Conservation (phyloP, 148 eudicot species). For the Dianthus caryophyllus region DNA sequence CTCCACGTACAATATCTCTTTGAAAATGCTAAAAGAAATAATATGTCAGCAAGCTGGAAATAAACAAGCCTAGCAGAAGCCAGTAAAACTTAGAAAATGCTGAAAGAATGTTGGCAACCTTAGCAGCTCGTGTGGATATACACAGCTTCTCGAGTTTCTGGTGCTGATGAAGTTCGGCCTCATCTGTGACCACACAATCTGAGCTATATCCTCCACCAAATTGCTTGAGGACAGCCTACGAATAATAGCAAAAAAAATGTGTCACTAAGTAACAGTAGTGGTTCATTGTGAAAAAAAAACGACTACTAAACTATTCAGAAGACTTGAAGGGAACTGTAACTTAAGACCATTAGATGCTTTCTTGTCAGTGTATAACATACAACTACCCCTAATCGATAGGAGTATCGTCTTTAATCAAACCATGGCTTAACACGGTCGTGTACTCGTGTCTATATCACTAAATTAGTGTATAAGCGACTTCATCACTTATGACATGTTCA, state of each 20-base stretch:
- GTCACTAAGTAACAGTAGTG: background rate
- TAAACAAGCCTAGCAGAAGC: background rate
- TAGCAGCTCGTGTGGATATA: conserved; percentile 91
- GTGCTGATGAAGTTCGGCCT: conserved; percentile 72
- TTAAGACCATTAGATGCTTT: background rate
- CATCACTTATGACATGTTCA: too few species aligned
- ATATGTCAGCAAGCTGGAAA: conserved; percentile 9
- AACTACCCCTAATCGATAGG: background rate
- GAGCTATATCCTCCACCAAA: conserved; percentile 86
- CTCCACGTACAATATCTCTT: conserved; percentile 96
- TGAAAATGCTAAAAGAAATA: conserved; percentile 69
- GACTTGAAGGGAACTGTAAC: background rate
- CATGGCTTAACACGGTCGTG: background rate
- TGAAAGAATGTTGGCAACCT: conserved; percentile 42
- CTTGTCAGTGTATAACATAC: too few species aligned
- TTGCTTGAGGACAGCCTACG: conserved; percentile 91
- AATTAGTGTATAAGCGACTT: too few species aligned
- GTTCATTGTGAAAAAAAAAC: background rate
- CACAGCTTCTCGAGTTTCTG: conserved; percentile 94
- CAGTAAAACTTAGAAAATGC: background rate
- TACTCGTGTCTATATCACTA: too few species aligned
- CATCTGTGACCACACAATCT: conserved; percentile 62
- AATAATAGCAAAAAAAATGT: conserved; percentile 15
- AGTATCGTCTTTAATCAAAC: background rate
- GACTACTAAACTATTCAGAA: background rate